These are phyloP conservation scores for Corchorus capsularis DNA, from an alignment of 345 rosid species.

Conservation along the genomic window DNA sequence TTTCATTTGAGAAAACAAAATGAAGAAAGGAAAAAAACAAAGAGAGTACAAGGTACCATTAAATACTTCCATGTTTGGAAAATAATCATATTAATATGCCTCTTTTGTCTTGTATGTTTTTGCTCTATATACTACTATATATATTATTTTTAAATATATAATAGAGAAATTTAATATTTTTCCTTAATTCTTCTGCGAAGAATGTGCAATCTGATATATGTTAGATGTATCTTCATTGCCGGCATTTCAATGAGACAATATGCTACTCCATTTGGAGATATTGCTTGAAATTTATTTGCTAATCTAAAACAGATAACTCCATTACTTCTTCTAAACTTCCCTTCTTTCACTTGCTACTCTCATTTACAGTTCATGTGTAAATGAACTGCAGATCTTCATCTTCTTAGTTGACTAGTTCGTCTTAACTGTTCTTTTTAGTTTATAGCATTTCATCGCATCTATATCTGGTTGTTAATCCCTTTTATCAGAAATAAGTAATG, in stretches of 20 bases:
- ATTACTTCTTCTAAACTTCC: no score
- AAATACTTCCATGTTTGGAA: conserved; percentile 21
- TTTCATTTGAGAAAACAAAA: conserved; percentile 23
- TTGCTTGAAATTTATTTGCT: background rate
- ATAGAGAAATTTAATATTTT: conserved; percentile 17
- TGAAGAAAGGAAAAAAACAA: conserved; percentile 19
- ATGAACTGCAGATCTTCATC: no score
- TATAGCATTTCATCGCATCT: no score
- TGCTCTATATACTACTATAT: background rate
- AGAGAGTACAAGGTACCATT: conserved; percentile 18
- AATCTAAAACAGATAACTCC: background rate
- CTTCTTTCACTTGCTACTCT: no score
- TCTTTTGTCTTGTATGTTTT: conserved; percentile 1
- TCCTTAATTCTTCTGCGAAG: background rate
- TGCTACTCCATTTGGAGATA: background rate
- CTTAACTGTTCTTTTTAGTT: no score
- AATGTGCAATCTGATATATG: background rate
- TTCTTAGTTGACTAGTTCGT: no score
- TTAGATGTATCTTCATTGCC: background rate
- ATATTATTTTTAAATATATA: background rate
- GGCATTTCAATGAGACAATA: background rate
- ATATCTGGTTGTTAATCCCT: no score
- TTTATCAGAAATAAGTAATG: no score
- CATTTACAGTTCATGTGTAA: no score
- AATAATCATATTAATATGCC: conserved; percentile 19